These are phyloP conservation scores for Ustilago sp. DNA, from an alignment of 1,284 basidiomycete species.

Conservation along the genomic window DNA sequence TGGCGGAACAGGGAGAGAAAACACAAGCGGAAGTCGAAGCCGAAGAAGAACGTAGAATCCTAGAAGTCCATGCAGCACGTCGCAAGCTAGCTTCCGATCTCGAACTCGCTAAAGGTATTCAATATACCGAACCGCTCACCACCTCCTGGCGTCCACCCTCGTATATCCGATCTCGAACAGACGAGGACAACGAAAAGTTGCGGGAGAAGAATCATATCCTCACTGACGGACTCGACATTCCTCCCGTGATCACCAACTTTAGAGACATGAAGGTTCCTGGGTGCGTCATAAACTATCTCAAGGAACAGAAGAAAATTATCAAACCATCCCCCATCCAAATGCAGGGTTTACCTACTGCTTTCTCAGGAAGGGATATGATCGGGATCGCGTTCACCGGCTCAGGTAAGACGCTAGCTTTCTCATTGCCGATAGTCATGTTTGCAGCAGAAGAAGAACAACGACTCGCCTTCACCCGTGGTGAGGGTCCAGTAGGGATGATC, in stretches of 20 bases:
- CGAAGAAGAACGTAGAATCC: conserved; percentile 88
- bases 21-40: conserved; percentile 82
- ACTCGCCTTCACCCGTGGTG: conserved; percentile 87
- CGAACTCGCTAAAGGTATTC: conserved; percentile 92
- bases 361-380: conserved; percentile 72
- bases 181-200: conserved; percentile 79
- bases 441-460: conserved; percentile 82
- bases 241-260: conserved; percentile 92
- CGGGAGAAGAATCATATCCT: conserved; percentile 93
- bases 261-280: conserved; percentile 96
- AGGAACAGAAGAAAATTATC: conserved; percentile 81
- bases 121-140: conserved; percentile 86
- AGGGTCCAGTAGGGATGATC: conserved; percentile 94
- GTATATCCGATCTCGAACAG: conserved; percentile 80
- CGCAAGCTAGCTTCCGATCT: conserved; percentile 90
- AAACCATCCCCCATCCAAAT: conserved; percentile 95
- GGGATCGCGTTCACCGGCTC: conserved; percentile 72
- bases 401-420: conserved; percentile 72
- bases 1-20: conserved; percentile 75
- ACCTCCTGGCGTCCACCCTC: conserved; percentile 90
- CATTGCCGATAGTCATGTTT: conserved; percentile 76
- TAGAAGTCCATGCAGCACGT: conserved; percentile 89
- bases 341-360: conserved; percentile 92
- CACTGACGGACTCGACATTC: conserved; percentile 89
- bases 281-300: conserved; percentile 83